Conservation (phyloP, 2,329 filamentous ascomycete species). For the Penicillium brevicompactum region DNA sequence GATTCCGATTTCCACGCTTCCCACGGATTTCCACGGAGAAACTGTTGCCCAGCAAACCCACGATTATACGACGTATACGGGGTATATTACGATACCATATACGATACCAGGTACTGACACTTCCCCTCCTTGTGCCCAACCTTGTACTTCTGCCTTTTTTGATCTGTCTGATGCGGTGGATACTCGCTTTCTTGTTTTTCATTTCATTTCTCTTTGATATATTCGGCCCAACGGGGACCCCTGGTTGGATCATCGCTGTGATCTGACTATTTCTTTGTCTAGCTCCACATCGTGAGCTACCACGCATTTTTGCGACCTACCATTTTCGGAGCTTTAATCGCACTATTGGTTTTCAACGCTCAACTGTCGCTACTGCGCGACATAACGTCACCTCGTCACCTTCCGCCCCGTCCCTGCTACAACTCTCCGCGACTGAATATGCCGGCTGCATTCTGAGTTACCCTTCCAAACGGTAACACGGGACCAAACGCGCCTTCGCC, state of each 20-base stretch:
- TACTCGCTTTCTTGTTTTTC: slow-evolving; percentile 6
- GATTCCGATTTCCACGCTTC: too few relatives aligned
- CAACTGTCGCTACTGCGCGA: slow-evolving; percentile 1
- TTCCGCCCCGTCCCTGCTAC: background rate
- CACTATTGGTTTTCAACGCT: slow-evolving; percentile 2
- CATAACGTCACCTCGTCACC: background rate
- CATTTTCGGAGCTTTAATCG: slow-evolving; percentile 5
- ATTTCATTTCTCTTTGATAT: slow-evolving; percentile 1
- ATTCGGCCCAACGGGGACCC: slow-evolving; percentile 1
- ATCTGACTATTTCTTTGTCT: slow-evolving; percentile 24
- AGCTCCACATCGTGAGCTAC: slow-evolving; percentile 18
- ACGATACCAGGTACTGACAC: background rate
- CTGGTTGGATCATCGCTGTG: slow-evolving; percentile 14
- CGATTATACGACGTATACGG: too few relatives aligned
- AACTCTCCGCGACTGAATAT: background rate
- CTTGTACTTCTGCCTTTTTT: slow-evolving; percentile 13
- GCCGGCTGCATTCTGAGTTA: background rate
- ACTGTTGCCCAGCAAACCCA: too few relatives aligned
- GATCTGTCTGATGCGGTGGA: slow-evolving; percentile 23
- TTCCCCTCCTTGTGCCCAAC: slow-evolving; percentile 13
- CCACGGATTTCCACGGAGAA: too few relatives aligned
- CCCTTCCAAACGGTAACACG: background rate
- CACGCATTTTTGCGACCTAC: slow-evolving; percentile 20
- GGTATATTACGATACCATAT: background rate
- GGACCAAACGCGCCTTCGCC: background rate